Conservation (phyloP, 768 basidiomycete species). For the Pisolithus orientalis region DNA sequence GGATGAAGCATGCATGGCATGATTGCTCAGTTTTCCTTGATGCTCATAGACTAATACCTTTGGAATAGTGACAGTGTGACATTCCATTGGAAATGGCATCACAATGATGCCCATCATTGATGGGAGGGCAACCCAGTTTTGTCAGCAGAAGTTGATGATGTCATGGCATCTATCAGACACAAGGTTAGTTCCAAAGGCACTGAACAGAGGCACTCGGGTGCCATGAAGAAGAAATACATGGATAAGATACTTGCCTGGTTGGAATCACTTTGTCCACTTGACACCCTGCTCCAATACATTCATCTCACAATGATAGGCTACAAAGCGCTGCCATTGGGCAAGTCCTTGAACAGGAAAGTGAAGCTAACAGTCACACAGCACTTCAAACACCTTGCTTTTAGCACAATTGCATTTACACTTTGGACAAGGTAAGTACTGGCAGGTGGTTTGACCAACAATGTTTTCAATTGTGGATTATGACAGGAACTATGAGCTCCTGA, state of each 20-base stretch:
- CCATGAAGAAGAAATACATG: constrained; percentile 10
- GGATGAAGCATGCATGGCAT: neutral
- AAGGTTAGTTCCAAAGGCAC: constrained; percentile 13
- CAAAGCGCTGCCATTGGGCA: neutral
- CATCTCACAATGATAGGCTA: neutral
- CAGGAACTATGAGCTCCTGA: constrained; percentile 28
- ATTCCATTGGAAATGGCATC: constrained; percentile 22
- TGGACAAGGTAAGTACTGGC: neutral
- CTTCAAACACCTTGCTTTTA: neutral
- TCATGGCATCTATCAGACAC: constrained; percentile 23
- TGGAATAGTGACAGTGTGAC: constrained; percentile 13
- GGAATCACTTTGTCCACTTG: neutral
- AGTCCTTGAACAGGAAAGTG: neutral
- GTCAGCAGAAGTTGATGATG: constrained; percentile 13
- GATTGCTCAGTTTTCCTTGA: neutral
- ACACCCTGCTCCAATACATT: neutral
- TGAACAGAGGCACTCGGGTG: constrained; percentile 21
- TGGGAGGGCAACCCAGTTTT: constrained; percentile 27
- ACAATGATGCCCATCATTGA: constrained; percentile 12
- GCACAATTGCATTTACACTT: neutral
- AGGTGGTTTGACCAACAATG: no score
- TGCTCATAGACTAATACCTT: no score
- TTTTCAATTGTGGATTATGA: neutral
- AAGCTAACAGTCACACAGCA: neutral
- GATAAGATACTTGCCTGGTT: neutral